Base-by-base conservation (phyloP, 2,329 filamentous ascomycete genomes). In the Fusarium poae region DNA sequence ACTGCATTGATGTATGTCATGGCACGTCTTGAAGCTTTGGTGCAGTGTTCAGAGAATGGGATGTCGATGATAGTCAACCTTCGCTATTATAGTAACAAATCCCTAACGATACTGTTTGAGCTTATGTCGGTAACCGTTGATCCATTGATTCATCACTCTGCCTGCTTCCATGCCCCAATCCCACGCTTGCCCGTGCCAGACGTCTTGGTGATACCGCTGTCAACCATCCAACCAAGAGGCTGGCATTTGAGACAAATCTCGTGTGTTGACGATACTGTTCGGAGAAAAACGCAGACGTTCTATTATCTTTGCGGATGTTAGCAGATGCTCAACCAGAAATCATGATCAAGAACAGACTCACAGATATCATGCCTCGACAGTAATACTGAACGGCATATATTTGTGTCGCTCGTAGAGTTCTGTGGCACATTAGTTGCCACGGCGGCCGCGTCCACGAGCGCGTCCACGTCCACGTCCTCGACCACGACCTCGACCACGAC, bases 1-100 rank as follows among this genome's bases (percentile, higher is more conserved):
- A 30, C 29, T 2, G 29, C 29, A 30, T 12, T 30, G 29, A 34
- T 16, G 15, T 20, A 20, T 20, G 10, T 12, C 6, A 20, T 39
- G 6, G 11, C 35, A 20, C 10, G 6, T n/a, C 10, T 7, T 4
- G 3, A 13, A 15, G 6, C 12, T 1, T 3, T 20, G 12, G 4
- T 6, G 21, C n/a, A 20, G 12, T 21, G 12, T 21, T 21, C 2
- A 21, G 35, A 21, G n/a, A 21, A 39, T 8, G n/a, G 6, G 3
- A 21, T 39, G 8, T 35, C 5, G 13, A 2, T 15, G 35, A 20
- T 39, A 39, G n/a, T 39, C 35, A 21, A 39, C 35, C 35, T 21
- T 35, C 21, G n/a, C n/a, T 39, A 21, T 39, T 21, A n/a, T 21
- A 20, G 35, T 39, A 39, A 39, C 12, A 20, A 1, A 15, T 15